Percentiles rank a stretch among this genome's conserved stretches.
Evolutionary conservation across 768 basidiomycete species (phyloP).

Genomic region (Trametes cinnabarina): DNA sequence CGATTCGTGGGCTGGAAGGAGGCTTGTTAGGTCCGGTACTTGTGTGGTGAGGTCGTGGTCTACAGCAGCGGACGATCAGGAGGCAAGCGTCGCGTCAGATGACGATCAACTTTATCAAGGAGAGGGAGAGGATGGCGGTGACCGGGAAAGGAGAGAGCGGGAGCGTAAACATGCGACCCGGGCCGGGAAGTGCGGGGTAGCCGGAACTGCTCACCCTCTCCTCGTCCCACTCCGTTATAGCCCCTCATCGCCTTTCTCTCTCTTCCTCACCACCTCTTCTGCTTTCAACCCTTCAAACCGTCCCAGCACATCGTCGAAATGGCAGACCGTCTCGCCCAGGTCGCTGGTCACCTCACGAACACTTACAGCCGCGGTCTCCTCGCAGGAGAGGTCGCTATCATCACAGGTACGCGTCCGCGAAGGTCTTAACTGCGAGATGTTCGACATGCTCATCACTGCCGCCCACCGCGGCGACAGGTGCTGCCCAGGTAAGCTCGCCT

Average conservation of each 20-base stretch:
- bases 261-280: background rate
- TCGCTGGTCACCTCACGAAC: slow-evolving; percentile 67
- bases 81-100: background rate
- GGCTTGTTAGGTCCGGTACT: too few species aligned
- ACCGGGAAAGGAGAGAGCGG: background rate
- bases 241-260: slow-evolving; percentile 2
- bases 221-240: background rate
- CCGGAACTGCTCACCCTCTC: slow-evolving; percentile 4
- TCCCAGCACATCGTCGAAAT: slow-evolving; percentile 10
- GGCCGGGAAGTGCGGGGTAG: slow-evolving; percentile 18
- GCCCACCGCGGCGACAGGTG: slow-evolving; percentile 43
- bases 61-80: background rate
- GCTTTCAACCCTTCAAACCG: background rate
- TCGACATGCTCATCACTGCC: slow-evolving; percentile 3
- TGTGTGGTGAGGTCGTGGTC: background rate
- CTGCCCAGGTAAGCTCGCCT: slow-evolving; percentile 58
- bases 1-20: too few species aligned
- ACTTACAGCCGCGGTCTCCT: slow-evolving; percentile 54
- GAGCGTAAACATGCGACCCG: slow-evolving; percentile 15
- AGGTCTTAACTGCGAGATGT: background rate
- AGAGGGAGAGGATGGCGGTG: background rate
- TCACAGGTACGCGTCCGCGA: slow-evolving; percentile 55
- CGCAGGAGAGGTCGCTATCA: slow-evolving; percentile 77
- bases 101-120: background rate
- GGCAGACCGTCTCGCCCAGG: slow-evolving; percentile 53